Evolutionary conservation across 208 protist species (phyloP), one percentile per base, ranked within the genome.

Genomic region (Leishmania amazonensis): DNA sequence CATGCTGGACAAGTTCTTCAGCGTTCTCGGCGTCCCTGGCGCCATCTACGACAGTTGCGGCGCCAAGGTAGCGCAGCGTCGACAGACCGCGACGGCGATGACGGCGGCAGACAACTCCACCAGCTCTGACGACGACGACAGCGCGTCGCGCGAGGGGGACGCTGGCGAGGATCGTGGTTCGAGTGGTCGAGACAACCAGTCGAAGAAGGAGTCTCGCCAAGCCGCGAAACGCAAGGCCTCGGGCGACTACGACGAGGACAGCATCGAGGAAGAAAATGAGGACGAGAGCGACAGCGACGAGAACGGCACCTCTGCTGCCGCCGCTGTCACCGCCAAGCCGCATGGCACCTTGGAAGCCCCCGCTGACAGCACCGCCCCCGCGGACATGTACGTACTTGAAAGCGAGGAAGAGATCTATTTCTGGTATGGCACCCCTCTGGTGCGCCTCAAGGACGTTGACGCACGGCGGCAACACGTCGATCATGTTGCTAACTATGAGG

Each of bases 341-440:
- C 81, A 84, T 74, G 91, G 88, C 31, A 79, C 78, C 4, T 76
- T 95, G 24, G 92, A 95, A 60, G 81, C 79, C 45, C 77, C 72
- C 9, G 76, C 81, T 31, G 53, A 79, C 58, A 28, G 64, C 45
- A 79, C 47, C 57, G 58, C 60, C 40, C 53, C 80, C 35, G 70
- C 57, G 54, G 81, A 87, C 31, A 54, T 86, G 45, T 96, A 90
- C 79, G 31, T 92, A 0, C 75, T 95, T 24, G 70, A 75, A 3
- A 76, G 81, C 9, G 89, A 81, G 19, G 91, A 97, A 79, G 90
- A 97, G 83, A 62, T 97, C 6, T 83, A 91, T 35, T 82, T 72
- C 31, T 97, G 92, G 90, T 91, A 93, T 79, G 92, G 89, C 67
- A 93, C 88, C 2, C 88, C 92, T 47, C 86, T 97, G 2, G 93